A percentile compares a stretch with the other conserved stretches of the same genome.
Evolutionary conservation across 129 eudicot genomes (phyloP).

Genomic region (Flaveria robusta): DNA sequence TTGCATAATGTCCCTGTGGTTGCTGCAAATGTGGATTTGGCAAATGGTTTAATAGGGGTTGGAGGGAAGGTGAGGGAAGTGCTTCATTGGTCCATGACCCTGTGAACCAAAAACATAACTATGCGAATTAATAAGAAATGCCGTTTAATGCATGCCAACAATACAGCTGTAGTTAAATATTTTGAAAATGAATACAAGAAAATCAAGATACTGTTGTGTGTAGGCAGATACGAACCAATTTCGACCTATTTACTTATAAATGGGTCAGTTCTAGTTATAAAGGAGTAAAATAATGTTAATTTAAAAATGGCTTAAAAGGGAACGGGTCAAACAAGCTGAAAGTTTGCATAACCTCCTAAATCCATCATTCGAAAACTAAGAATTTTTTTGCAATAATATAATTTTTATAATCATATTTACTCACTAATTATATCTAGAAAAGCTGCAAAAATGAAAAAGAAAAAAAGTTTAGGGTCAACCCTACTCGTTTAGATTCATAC

Average conservation of each 20-base stretch:
- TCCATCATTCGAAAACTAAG: background rate
- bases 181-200: background rate
- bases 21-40: constrained; percentile 45
- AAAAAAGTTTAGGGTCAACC: background rate
- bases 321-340: too few species aligned
- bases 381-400: background rate
- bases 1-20: constrained; percentile 44
- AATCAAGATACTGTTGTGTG: background rate
- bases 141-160: background rate
- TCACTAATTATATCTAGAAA: background rate
- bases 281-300: background rate
- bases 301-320: background rate
- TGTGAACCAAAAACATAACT: constrained; percentile 32
- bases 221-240: background rate
- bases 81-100: constrained; percentile 46
- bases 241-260: background rate
- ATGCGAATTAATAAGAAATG: background rate
- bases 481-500: background rate
- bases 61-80: constrained; percentile 45
- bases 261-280: background rate
- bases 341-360: background rate
- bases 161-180: background rate
- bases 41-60: constrained; percentile 36
- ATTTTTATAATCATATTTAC: background rate
- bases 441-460: background rate